phyloP scores from a whole-genome alignment of 768 basidiomycete genomes.

The Podaxis pistillaris region DNA sequence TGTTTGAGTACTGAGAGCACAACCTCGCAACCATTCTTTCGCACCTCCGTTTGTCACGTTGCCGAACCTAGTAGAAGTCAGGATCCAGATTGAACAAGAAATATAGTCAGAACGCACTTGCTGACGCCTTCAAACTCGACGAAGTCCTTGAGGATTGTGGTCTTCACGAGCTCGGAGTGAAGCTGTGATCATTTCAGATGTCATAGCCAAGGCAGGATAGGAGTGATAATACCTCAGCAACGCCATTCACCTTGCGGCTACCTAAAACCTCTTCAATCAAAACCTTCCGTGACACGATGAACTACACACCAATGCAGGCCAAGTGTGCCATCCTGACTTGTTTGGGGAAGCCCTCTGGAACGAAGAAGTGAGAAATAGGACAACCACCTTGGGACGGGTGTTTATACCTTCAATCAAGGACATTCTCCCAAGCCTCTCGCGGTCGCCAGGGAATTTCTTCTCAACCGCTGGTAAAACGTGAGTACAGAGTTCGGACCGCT shows the following conservation, averaged over 20 bases:
- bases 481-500: background rate
- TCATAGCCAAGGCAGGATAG: background rate
- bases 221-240: conserved; percentile 65
- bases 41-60: conserved; percentile 93
- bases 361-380: background rate
- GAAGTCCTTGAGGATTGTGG: conserved; percentile 86
- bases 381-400: background rate
- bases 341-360: conserved; percentile 78
- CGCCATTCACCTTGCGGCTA: conserved; percentile 90
- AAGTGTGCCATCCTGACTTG: conserved; percentile 90
- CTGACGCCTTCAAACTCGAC: conserved; percentile 88
- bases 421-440: conserved; percentile 80
- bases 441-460: conserved; percentile 85
- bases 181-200: conserved; percentile 40
- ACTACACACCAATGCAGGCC: conserved; percentile 68
- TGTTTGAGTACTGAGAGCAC: background rate
- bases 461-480: conserved; percentile 61
- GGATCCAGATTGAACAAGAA: background rate
- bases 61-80: conserved; percentile 48
- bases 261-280: conserved; percentile 32
- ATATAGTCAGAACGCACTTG: conserved; percentile 49
- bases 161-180: conserved; percentile 85
- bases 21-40: conserved; percentile 25
- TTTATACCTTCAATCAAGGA: conserved; percentile 81
- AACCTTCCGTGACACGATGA: conserved; percentile 10